phyloP scores from a whole-genome alignment of 1,284 basidiomycete genomes.

The Phellopilus nigrolimitatus region DNA sequence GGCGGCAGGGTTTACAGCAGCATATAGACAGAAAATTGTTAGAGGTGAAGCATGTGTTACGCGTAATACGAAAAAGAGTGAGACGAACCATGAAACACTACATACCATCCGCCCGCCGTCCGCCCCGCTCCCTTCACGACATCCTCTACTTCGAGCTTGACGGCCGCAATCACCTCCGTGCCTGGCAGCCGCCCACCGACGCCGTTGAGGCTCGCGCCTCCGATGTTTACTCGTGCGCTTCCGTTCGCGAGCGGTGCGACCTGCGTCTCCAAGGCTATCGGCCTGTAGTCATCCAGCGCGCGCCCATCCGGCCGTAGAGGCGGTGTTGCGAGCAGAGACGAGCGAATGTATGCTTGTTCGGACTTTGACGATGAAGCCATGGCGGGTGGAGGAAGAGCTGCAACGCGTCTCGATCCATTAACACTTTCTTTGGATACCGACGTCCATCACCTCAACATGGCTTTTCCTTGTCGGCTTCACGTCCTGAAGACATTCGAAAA shows the following conservation, averaged over 20 bases:
- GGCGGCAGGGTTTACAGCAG: not conserved
- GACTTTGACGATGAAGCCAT: slow-evolving; percentile 57
- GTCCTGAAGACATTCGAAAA: slow-evolving; percentile 19
- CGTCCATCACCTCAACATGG: slow-evolving; percentile 11
- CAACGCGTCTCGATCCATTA: not conserved
- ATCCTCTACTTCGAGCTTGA: slow-evolving; percentile 69
- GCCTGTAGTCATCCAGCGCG: slow-evolving; percentile 53
- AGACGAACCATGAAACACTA: slow-evolving; percentile 67
- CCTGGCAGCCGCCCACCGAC: slow-evolving; percentile 43
- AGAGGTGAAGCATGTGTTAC: slow-evolving; percentile 1
- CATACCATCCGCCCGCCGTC: slow-evolving; percentile 59
- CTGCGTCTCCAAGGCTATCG: slow-evolving; percentile 68
- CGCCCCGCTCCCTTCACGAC: slow-evolving; percentile 38
- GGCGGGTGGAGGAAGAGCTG: slow-evolving; percentile 5
- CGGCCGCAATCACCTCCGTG: slow-evolving; percentile 64
- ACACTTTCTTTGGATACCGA: no score
- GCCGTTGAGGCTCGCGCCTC: slow-evolving; percentile 43
- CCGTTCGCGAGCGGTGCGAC: slow-evolving; percentile 75
- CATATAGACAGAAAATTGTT: slow-evolving; percentile 3
- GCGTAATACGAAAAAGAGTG: not conserved
- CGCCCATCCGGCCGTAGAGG: slow-evolving; percentile 68
- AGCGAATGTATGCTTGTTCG: slow-evolving; percentile 68
- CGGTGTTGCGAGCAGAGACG: slow-evolving; percentile 50
- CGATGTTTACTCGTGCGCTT: slow-evolving; percentile 66
- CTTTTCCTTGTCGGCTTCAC: slow-evolving; percentile 11